Base-by-base conservation (phyloP, 371 early-diverging fungal species). In the Actinomortierella wolfii region DNA sequence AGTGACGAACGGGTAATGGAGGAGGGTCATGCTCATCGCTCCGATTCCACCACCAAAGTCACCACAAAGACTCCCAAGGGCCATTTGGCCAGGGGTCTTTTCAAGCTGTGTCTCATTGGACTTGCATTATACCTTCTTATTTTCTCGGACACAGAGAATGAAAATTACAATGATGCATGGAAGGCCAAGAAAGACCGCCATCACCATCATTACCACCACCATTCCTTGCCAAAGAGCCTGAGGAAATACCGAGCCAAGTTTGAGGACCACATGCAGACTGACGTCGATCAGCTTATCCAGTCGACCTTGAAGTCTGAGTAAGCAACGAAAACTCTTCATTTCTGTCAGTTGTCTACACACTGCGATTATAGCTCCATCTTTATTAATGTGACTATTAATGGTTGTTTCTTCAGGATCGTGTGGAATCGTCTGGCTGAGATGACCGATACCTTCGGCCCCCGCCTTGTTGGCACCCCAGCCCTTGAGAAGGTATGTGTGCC, bases 381-480 rank as follows among this genome's bases (percentile, higher is more conserved):
- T 18, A 20, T 28, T 9, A 21, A n/a, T 28, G 6, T 45, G 20
- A 11, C 17, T 20, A 17, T 24, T 44, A 41, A 21, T 2, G 11
- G 42, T 15, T 53, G 17, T 17, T 15, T 45, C 17, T n/a, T 24
- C 50, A 76, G 76, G 53, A 68, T 79, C 20, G 82, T 81, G 11
- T 84, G 85, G 83, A 84, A 86, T 61, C 74, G 81, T 18, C 53
- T 86, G 75, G 85, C 86, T 0, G 85, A 85, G 55, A 81, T 83
- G 83, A 85, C 84, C 0, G 86, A 86, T 29, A 61, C 82, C 54
- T 86, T 69, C 51, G 86, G 86, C 39, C 70, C 76, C 66, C 81
- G 86, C 47, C 77, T 81, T 59, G 81, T 73, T 25, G 83, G 71
- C 18, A 79, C 81, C 44, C 49, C 56, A 8, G 78, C 70, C 2